Evolutionary conservation across 2,329 filamentous ascomycete species (phyloP), one percentile per base, ranked within the genome.

Genomic region (Nannizziopsis arthrosporioides): DNA sequence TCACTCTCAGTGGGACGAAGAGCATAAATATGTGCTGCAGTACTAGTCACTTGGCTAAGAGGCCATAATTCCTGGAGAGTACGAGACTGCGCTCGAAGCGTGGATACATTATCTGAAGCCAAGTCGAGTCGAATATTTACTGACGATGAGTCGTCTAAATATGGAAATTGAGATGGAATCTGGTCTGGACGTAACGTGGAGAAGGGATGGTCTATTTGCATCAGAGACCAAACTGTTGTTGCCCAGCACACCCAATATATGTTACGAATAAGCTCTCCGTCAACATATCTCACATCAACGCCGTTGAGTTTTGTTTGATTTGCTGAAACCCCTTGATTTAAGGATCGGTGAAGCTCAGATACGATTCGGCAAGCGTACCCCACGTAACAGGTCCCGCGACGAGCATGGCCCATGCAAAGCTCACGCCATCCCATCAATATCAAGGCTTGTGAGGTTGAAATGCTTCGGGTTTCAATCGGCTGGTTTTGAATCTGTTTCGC

Each of bases 231-330:
- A 32, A 49, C 47, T 10, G 47, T 49, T 11, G 47, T 49, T 4
- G 47, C 42, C 47, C 47, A 45, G 27, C 47, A 49, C 2, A 49
- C 47, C 47, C 47, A 49, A 18, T 49, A 49, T 7, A 49, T 49
- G 10, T 49, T 49, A 27, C 47, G 47, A n/a, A 49, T 49, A 10
- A 49, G 42, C 36, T 49, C 47, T n/a, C 47, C 47, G 5, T 49
- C 47, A 10, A 49, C 47, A 27, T 49, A 49, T 40, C 47, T 18
- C 27, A 49, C 47, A 15, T 49, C 47, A 7, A 49, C 44, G n/a
- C 47, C 47, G 18, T 49, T 49, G n/a, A 49, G 30, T 34, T 49
- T 49, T 10, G 47, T 49, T 32, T 42, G 40, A 10, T 49, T 49
- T 6, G 47, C 22, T 5, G 47, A 49, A 17, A 49, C 47, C 5